Evolutionary conservation across 2,329 filamentous ascomycete genomes (phyloP).

Genomic region (Lasiodiplodia sp.): DNA sequence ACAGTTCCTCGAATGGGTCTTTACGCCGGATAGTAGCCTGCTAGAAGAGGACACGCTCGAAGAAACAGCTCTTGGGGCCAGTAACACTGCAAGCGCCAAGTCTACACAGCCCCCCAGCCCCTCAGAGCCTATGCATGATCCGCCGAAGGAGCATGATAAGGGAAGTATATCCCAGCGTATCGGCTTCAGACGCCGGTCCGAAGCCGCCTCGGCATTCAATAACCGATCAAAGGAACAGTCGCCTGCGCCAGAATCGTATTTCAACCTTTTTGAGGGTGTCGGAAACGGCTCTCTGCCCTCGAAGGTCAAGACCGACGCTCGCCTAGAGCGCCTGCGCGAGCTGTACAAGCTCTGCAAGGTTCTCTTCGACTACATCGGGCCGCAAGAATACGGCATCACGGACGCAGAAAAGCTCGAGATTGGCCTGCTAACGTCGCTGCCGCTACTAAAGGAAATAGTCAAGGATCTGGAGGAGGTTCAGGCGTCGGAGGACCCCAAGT

Average conservation of each 20-base stretch:
- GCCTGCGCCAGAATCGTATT: slow-evolving; percentile 68
- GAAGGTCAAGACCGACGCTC: slow-evolving; percentile 81
- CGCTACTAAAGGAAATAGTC: slow-evolving; percentile 94
- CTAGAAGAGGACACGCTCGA: slow-evolving; percentile 65
- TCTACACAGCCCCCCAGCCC: slow-evolving; percentile 38
- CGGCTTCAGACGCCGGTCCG: slow-evolving; percentile 61
- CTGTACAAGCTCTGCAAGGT: slow-evolving; percentile 94
- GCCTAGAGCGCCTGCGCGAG: slow-evolving; percentile 88
- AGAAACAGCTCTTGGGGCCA: slow-evolving; percentile 53
- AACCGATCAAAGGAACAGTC: slow-evolving; percentile 24
- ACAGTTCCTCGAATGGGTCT: slow-evolving; percentile 96
- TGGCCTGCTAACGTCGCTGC: slow-evolving; percentile 89
- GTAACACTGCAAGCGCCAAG: slow-evolving; percentile 40
- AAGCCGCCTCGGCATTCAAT: slow-evolving; percentile 39
- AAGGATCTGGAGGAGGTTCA: slow-evolving; percentile 97
- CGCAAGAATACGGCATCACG: slow-evolving; percentile 96
- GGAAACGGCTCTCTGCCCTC: slow-evolving; percentile 53
- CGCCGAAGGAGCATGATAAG: slow-evolving; percentile 36
- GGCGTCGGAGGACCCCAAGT: slow-evolving; percentile 90
- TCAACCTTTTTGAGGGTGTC: slow-evolving; percentile 85
- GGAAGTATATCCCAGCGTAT: slow-evolving; percentile 55
- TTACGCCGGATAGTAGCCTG: slow-evolving; percentile 83
- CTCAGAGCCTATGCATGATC: slow-evolving; percentile 39
- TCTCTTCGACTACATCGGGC: slow-evolving; percentile 97
- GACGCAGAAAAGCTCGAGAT: slow-evolving; percentile 98